Conservation (phyloP, 2,329 filamentous ascomycete species). For the Apiospora saccharicola region DNA sequence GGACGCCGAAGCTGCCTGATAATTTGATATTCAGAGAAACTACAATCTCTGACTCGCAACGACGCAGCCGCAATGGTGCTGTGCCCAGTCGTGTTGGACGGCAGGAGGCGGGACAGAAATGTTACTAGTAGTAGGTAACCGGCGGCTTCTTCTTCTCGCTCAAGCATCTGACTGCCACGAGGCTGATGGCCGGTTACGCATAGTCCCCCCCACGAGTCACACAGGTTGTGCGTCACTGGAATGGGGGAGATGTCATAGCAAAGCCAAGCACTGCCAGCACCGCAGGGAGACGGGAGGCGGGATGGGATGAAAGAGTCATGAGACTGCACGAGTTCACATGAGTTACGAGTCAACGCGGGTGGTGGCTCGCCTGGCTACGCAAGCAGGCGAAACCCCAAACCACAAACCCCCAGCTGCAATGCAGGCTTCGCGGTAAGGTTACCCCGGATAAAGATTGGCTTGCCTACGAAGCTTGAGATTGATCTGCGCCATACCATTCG, state of each 20-base stretch:
- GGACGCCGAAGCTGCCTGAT: background rate
- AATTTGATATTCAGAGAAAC: background rate
- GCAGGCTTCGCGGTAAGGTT: background rate
- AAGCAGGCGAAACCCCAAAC: background rate
- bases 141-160: background rate
- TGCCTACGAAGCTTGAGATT: background rate
- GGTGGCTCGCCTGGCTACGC: background rate
- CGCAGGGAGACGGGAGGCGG: background rate
- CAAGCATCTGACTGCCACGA: background rate
- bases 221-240: background rate
- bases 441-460: background rate
- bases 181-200: background rate
- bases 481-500: background rate
- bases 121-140: background rate
- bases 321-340: background rate
- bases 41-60: background rate
- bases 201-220: background rate
- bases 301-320: conserved; percentile 1
- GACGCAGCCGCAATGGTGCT: background rate
- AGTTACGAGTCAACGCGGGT: conserved; percentile 5
- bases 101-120: background rate
- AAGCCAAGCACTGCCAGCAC: background rate
- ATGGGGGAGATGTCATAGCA: background rate
- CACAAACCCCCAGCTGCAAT: background rate
- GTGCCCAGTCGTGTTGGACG: background rate